Conservation (phyloP, 192 early-diverging fungal species). For the Rhizoclosmatium sp. region DNA sequence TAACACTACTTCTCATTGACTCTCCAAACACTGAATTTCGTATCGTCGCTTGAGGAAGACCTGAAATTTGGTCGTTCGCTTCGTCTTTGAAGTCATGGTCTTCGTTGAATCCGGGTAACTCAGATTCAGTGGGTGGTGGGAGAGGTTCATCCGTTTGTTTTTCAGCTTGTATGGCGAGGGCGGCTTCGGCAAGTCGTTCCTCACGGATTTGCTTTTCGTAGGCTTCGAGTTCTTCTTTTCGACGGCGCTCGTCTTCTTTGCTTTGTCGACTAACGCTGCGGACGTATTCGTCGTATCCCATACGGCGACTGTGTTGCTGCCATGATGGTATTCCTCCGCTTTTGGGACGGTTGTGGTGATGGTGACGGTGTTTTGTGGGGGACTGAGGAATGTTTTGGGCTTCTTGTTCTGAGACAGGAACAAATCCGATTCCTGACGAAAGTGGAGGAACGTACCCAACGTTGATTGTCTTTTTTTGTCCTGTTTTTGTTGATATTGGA, state of each 20-base stretch:
- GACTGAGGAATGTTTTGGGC: background rate
- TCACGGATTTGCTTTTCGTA: background rate
- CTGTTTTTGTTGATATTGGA: background rate
- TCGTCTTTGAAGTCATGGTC: background rate
- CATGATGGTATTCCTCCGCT: conserved; percentile 12
- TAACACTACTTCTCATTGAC: too few relatives aligned
- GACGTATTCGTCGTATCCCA: conserved; percentile 30
- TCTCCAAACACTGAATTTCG: background rate
- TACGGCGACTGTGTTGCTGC: conserved; percentile 3
- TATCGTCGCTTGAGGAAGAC: background rate
- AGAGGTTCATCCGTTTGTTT: background rate
- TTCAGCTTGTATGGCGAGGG: background rate
- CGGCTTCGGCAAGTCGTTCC: background rate
- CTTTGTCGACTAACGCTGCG: conserved; percentile 24
- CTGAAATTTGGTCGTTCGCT: background rate
- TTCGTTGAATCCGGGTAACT: background rate
- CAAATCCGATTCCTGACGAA: conserved; percentile 13
- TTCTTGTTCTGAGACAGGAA: conserved; percentile 27
- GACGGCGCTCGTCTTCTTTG: background rate
- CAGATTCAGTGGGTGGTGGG: background rate
- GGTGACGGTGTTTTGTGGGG: background rate
- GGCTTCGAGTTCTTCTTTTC: background rate
- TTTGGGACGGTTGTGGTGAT: background rate
- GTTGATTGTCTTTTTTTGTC: background rate
- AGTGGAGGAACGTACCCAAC: conserved; percentile 15